Percentiles rank a stretch among this genome's conserved stretches.
phyloP scores from a whole-genome alignment of 2,329 filamentous ascomycete species.

The Sarocladium strictum region DNA sequence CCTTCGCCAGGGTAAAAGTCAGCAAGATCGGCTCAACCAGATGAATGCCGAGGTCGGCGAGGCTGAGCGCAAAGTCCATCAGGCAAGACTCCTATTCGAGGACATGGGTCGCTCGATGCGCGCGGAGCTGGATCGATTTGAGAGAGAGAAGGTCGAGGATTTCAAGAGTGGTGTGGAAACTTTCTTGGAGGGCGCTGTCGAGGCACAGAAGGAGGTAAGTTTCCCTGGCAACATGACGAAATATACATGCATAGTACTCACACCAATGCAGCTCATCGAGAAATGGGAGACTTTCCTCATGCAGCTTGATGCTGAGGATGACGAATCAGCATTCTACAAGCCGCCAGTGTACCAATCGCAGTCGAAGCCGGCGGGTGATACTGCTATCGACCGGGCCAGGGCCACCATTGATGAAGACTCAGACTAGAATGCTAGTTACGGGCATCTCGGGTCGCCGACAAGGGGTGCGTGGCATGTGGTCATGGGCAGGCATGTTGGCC shows the following conservation, averaged over 20 bases:
- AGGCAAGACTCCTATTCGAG: slow-evolving; percentile 84
- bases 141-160: slow-evolving; percentile 96
- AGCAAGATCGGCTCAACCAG: slow-evolving; percentile 92
- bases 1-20: slow-evolving; percentile 87
- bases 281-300: slow-evolving; percentile 98
- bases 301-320: slow-evolving; percentile 91
- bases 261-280: slow-evolving; percentile 55
- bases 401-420: slow-evolving; percentile 55
- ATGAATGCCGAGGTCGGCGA: slow-evolving; percentile 91
- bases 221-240: not conserved
- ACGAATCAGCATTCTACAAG: slow-evolving; percentile 63
- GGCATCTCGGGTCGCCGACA: not conserved
- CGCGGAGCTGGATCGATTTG: slow-evolving; percentile 85
- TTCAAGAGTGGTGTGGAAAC: slow-evolving; percentile 98
- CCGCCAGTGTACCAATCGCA: slow-evolving; percentile 50
- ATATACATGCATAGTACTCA: slow-evolving; percentile 14
- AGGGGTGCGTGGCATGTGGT: slow-evolving; percentile 5
- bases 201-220: slow-evolving; percentile 94
- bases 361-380: slow-evolving; percentile 46
- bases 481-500: not conserved
- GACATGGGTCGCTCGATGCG: slow-evolving; percentile 96
- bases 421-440: slow-evolving; percentile 32
- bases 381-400: slow-evolving; percentile 54
- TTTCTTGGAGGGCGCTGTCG: slow-evolving; percentile 91
- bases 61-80: slow-evolving; percentile 87